Conservation (phyloP, 1,139 yeast genomes). For the Kodamaea sp. region DNA sequence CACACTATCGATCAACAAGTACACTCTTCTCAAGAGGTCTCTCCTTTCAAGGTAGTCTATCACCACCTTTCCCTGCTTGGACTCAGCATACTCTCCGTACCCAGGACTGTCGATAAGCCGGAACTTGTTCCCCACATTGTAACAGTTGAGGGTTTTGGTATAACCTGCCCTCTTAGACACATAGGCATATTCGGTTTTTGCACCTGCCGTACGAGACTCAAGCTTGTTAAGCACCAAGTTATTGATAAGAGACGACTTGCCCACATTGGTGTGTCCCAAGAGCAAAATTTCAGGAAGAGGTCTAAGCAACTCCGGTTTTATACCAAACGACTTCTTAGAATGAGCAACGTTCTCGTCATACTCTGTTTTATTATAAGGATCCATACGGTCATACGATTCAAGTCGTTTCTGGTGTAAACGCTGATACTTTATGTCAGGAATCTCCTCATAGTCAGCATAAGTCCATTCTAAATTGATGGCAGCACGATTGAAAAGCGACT, state of each 20-base stretch:
- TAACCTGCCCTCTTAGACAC: constrained; percentile 68
- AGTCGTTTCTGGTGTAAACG: constrained; percentile 23
- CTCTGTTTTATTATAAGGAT: constrained; percentile 22
- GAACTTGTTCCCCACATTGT: constrained; percentile 61
- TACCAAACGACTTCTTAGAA: constrained; percentile 31
- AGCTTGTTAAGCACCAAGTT: constrained; percentile 40
- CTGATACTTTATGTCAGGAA: constrained; percentile 58
- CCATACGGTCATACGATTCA: constrained; percentile 15
- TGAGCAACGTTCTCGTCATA: constrained; percentile 18
- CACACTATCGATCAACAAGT: constrained; percentile 58
- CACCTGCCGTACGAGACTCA: constrained; percentile 27
- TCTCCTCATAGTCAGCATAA: constrained; percentile 47
- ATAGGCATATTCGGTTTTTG: constrained; percentile 46
- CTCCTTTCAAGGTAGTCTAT: constrained; percentile 60
- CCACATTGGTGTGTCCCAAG: constrained; percentile 81
- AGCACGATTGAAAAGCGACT: constrained; percentile 45
- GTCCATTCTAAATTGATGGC: constrained; percentile 61
- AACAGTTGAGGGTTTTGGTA: constrained; percentile 77
- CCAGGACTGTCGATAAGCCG: constrained; percentile 85
- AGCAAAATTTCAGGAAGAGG: constrained; percentile 68
- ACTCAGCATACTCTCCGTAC: constrained; percentile 66
- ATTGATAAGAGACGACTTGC: constrained; percentile 77
- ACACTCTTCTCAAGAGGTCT: constrained; percentile 55
- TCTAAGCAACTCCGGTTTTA: constrained; percentile 27
- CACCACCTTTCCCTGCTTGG: constrained; percentile 69